Conservation (phyloP, 1,284 basidiomycete species). For the Microbotryum lychnidis-dioicae region DNA sequence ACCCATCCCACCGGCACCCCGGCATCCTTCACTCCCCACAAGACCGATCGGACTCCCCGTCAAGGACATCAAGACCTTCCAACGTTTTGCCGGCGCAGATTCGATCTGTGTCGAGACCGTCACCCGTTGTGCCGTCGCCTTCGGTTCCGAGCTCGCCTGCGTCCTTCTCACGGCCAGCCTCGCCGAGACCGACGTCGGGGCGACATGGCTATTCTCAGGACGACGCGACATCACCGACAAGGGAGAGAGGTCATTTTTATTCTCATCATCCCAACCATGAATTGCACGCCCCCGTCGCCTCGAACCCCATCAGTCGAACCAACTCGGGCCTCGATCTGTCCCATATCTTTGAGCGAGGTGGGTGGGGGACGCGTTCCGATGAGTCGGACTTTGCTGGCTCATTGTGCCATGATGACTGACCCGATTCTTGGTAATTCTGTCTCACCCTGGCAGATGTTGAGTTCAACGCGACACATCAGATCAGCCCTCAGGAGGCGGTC, state of each 20-base stretch:
- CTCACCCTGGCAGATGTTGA: conserved; percentile 24
- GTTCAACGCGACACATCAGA: conserved; percentile 26
- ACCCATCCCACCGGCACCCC: too few relatives aligned
- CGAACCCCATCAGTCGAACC: not conserved
- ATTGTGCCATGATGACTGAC: not conserved
- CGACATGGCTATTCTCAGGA: not conserved
- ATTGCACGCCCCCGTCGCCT: not conserved
- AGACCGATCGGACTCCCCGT: not conserved
- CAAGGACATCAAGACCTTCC: not conserved
- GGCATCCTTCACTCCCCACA: too few relatives aligned
- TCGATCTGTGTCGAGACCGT: not conserved
- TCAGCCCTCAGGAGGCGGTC: conserved; percentile 29
- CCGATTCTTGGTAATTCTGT: not conserved
- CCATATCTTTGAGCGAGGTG: conserved; percentile 32
- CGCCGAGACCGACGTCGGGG: not conserved
- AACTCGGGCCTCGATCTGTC: conserved; percentile 18
- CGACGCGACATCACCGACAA: not conserved
- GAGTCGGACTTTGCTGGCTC: not conserved
- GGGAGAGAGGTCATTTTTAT: not conserved
- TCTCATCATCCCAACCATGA: not conserved
- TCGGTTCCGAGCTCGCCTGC: conserved; percentile 6
- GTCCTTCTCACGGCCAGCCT: conserved; percentile 4
- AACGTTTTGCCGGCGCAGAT: not conserved
- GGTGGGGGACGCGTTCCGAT: not conserved
- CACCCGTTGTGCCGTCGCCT: conserved; percentile 2